Evolutionary conservation across 305 asterid species (phyloP), one percentile per base, ranked within the genome.

Genomic region (Salvia sclarea): DNA sequence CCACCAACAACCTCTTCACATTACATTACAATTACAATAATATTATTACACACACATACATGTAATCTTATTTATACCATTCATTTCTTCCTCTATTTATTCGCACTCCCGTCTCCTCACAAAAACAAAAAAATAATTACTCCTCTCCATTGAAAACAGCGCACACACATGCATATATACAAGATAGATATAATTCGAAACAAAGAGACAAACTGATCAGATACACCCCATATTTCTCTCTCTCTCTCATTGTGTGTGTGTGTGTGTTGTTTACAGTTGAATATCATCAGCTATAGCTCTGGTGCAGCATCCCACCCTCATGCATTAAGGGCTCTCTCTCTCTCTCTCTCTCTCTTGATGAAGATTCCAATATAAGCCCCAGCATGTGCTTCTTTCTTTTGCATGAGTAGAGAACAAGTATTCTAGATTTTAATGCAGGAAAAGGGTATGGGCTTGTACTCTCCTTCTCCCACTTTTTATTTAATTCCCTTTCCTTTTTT

Each of bases 331-430:
- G 79, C 86, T 80, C 66, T 75, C 79, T 67, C 76, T 74, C 71
- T 76, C 77, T 37, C 64, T 66, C 77, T 37, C 64, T 66, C 58
- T 45, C 38, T 59, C 68, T 77, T 73, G 85, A 78, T 60, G 70
- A 75, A 75, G 79, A 86, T 81, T 80, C 86, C 75, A 82, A 68
- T 86, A 76, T 83, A 77, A 80, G 84, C 72, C 83, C 82, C 66
- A 55, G 84, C 97, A 85, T 85, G 83, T 85, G 85, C 85, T 55
- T 69, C 86, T 84, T 76, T 78, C 88, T 80, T 87, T 80, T 83
- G 90, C 81, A 73, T 77, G 68, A 76, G 70, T 75, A 73, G 58
- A 75, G 64, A 78, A 74, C 83, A 72, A 81, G 84, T 74, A 75
- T 81, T 86, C 74, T 66, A 31, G 62, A 41, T 53, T 64, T 79